Evolutionary conservation across 768 basidiomycete genomes (phyloP), one percentile per base, ranked within the genome.

Genomic region (Collybiopsis confluens): DNA sequence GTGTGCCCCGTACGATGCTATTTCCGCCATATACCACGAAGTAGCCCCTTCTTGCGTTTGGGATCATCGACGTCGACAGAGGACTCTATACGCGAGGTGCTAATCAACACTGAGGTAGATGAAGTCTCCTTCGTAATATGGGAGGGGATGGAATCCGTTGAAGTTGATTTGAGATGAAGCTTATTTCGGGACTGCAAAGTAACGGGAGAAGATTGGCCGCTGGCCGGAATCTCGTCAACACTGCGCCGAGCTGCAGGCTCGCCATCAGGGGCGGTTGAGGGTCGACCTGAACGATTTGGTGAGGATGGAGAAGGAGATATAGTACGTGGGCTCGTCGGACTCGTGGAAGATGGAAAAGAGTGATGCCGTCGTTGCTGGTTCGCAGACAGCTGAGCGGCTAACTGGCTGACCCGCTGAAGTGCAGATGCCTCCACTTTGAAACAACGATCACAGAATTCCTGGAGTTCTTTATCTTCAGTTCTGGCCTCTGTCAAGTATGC

Each of bases 341-440:
- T 41, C 1, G 35, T 30, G 15, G 58, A 58, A 8, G 60, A 50
- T 18, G 52, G 58, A 23, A 28, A 57, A 24, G 58, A 36, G 27
- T 45, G 40, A n/a, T 58, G 59, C 26, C 54, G 51, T 46, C 60
- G 53, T 20, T 59, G 65, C 15, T 64, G 67, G 46, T 66, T 62
- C 7, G 65, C 59, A 4, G 69, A 66, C 20, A 76, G 58, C 48
- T 68, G 71, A 0, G 73, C 65, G 13, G 81, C 80, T 15, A 86
- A 67, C 57, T 82, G 80, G 63, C 79, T 86, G 46, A 91, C 88
- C 33, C 86, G 75, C 37, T 73, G 70, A 36, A 90, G 68, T 24
- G 86, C 84, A 50, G 80, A 76, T 60, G 86, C 82, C 64, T 92
- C 90, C 16, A 90, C 76, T 51, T 88, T 80, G 48, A 80, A 76